phyloP scores from a whole-genome alignment of 164 flowering plant genomes.

The Saururus chinensis region DNA sequence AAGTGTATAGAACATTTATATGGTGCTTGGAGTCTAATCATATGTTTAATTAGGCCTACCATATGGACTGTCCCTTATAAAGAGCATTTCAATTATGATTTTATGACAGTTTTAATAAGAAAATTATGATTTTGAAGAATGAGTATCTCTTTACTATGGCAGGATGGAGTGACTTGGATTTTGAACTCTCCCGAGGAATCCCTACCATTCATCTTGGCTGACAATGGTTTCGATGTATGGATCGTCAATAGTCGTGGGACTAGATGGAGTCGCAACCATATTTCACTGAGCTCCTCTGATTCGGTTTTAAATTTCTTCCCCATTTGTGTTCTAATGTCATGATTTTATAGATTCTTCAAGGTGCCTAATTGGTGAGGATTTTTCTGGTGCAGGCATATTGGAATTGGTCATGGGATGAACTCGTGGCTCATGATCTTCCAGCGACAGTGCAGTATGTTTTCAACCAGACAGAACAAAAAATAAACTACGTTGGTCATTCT shows the following conservation, averaged over 20 bases:
- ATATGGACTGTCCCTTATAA: too few species aligned
- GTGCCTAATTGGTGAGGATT: not conserved
- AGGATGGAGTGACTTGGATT: slow-evolving; percentile 78
- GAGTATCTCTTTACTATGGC: slow-evolving; percentile 3
- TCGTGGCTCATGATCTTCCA: slow-evolving; percentile 60
- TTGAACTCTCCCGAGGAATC: slow-evolving; percentile 41
- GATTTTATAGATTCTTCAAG: too few species aligned
- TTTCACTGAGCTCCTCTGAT: slow-evolving; percentile 36
- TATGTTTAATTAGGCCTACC: too few species aligned
- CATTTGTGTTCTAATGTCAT: too few species aligned
- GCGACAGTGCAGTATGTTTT: slow-evolving; percentile 43
- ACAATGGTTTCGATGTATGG: slow-evolving; percentile 78
- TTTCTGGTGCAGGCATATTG: slow-evolving; percentile 42
- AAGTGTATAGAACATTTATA: too few species aligned
- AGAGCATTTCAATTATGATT: too few species aligned
- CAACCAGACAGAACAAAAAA: slow-evolving; percentile 45
- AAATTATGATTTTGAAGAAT: too few species aligned
- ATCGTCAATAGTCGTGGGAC: slow-evolving; percentile 67
- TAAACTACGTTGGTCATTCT: slow-evolving; percentile 82
- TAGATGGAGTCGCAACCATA: slow-evolving; percentile 46
- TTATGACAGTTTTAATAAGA: too few species aligned
- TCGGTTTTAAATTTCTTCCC: slow-evolving; percentile 10
- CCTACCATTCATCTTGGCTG: slow-evolving; percentile 60
- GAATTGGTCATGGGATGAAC: slow-evolving; percentile 93
- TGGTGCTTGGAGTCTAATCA: too few species aligned